Evolutionary conservation across 768 basidiomycete genomes (phyloP), one percentile per base, ranked within the genome.

Genomic region (Pisolithus microcarpus): DNA sequence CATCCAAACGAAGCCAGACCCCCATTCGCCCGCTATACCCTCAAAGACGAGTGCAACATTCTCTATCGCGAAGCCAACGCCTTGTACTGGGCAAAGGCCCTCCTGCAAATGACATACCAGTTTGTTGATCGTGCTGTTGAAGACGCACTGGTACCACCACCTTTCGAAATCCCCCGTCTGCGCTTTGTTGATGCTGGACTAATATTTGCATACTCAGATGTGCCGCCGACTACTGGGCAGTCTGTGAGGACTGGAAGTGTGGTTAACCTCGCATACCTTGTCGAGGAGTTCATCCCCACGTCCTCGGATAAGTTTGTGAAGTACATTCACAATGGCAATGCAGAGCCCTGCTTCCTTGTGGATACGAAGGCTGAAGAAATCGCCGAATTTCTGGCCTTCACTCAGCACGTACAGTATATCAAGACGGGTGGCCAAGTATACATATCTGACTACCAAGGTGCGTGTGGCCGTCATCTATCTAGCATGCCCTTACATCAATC

Each of bases 121-220:
- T 52, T 49, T 28, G 48, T 57, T n/a, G 46, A 55, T 18, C 31
- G 4, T 30, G 16, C 36, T n/a, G 13, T 57, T 4, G 4, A 5
- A 4, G 16, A 39, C 1, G 34, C 50, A 4, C 11, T 16, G 5
- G 30, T 39, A n/a, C 19, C 26, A 13, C 51, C 40, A 1, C 49
- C 51, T 2, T 57, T 57, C 7, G n/a, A 34, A 0, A 55, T 57
- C 5, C 56, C 56, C 24, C 23, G 10, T 1, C 26, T 55, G 7
- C 46, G 11, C 13, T 57, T 57, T 34, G 31, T 57, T 1, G 43
- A 55, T 10, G 56, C 56, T 34, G 46, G 44, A 3, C 8, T 57
- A 18, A 30, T 43, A 15, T 10, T 48, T 0, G 39, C 39, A 5
- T 45, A 46, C 37, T 21, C 39, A 19, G 7, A 43, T 43, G 42